These are phyloP conservation scores for Globisporangium nagaii DNA, from an alignment of 352 stramenopile genomes.

Conservation along the genomic window DNA sequence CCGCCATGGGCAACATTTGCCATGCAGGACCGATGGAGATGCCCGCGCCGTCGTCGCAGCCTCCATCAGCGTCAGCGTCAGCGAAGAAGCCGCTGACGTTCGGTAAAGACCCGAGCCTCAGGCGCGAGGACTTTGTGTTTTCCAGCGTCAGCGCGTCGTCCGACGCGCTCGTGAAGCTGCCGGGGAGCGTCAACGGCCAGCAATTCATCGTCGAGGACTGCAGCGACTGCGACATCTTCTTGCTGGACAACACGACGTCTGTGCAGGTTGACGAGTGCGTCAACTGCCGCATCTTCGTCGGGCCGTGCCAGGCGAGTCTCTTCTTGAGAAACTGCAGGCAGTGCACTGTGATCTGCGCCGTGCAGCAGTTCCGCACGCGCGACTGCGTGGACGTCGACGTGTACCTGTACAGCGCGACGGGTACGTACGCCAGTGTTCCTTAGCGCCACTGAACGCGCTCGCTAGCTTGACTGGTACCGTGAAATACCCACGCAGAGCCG, in stretches of 20 bases:
- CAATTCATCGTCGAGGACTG: conserved; percentile 79
- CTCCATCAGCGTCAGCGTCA: neutral
- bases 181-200: conserved; percentile 65
- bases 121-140: conserved; percentile 69
- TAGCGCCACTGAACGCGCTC: neutral
- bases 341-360: conserved; percentile 57
- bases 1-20: conserved; percentile 54
- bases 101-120: conserved; percentile 56
- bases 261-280: conserved; percentile 72
- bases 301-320: conserved; percentile 60
- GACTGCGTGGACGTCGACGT: conserved; percentile 61
- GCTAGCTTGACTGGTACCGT: neutral
- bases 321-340: conserved; percentile 65
- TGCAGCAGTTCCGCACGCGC: conserved; percentile 68
- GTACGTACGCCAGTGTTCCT: conserved; percentile 8
- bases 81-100: conserved; percentile 30
- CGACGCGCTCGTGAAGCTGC: conserved; percentile 38
- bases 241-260: conserved; percentile 70
- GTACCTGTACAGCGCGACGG: conserved; percentile 58
- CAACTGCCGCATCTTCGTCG: conserved; percentile 68
- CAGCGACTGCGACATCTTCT: conserved; percentile 66
- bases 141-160: conserved; percentile 31
- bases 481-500: conserved; percentile 32
- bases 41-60: neutral
- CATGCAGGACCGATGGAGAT: conserved; percentile 26